Conservation (phyloP, 495 filamentous ascomycete species). For the Talaromyces thailandensis region DNA sequence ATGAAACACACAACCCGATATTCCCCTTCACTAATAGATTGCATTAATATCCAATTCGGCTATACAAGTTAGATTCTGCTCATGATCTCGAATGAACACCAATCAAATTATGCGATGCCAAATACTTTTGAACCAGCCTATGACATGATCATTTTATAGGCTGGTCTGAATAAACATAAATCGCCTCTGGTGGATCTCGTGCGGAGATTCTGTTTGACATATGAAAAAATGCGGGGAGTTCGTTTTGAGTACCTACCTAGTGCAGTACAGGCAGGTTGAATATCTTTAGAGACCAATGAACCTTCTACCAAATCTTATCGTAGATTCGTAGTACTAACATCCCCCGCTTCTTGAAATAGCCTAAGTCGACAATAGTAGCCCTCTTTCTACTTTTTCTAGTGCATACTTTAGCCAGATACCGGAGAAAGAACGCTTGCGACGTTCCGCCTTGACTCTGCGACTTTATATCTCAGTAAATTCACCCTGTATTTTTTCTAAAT, state of each 20-base stretch:
- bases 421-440: too few species aligned
- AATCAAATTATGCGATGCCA: background rate
- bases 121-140: background rate
- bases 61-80: background rate
- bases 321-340: too few species aligned
- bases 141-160: background rate
- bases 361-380: background rate
- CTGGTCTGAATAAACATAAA: background rate
- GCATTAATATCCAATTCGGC: background rate
- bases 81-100: background rate
- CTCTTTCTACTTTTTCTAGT: too few species aligned
- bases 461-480: too few species aligned
- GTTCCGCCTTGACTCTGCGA: background rate
- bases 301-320: too few species aligned
- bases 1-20: background rate
- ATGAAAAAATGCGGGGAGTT: too few species aligned
- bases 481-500: too few species aligned
- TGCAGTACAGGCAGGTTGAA: too few species aligned
- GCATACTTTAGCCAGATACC: too few species aligned
- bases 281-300: too few species aligned
- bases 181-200: background rate
- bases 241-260: too few species aligned
- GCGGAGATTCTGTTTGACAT: too few species aligned
- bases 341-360: background rate
- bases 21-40: background rate